Conservation (phyloP, 345 rosid genomes). For the Eucalyptus regnans region DNA sequence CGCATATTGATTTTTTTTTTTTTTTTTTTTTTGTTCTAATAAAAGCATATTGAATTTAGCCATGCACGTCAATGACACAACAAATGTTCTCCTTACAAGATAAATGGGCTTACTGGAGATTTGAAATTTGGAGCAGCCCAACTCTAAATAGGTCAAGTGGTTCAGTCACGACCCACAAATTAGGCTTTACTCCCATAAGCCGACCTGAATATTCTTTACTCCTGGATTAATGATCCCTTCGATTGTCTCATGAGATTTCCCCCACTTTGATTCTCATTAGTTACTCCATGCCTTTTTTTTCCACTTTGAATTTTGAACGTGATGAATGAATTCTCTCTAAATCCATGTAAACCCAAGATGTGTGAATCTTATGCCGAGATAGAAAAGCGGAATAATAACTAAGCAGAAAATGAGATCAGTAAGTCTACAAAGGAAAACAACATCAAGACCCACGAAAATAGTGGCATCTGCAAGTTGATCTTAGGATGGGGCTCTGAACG, state of each 20-base stretch:
- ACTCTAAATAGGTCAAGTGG: neutral
- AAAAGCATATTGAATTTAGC: neutral
- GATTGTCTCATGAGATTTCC: neutral
- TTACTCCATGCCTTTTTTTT: neutral
- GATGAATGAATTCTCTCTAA: neutral
- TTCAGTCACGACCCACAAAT: neutral
- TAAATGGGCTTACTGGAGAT: neutral
- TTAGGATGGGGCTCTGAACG: neutral
- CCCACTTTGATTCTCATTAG: neutral
- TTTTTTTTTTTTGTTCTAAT: too few species aligned
- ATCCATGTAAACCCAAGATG: neutral
- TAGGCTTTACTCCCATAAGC: neutral
- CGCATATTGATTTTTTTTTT: neutral
- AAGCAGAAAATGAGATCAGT: neutral
- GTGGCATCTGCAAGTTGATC: neutral
- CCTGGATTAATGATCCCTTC: neutral
- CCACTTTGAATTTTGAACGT: neutral
- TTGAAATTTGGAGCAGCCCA: neutral
- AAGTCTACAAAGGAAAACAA: neutral
- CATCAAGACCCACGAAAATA: neutral
- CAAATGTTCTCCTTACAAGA: neutral
- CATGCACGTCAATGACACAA: neutral
- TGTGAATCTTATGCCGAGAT: neutral
- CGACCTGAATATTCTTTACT: neutral
- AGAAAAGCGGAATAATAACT: neutral